Conservation (phyloP, 2,329 filamentous ascomycete species). For the Ceratocystis albifundus region DNA sequence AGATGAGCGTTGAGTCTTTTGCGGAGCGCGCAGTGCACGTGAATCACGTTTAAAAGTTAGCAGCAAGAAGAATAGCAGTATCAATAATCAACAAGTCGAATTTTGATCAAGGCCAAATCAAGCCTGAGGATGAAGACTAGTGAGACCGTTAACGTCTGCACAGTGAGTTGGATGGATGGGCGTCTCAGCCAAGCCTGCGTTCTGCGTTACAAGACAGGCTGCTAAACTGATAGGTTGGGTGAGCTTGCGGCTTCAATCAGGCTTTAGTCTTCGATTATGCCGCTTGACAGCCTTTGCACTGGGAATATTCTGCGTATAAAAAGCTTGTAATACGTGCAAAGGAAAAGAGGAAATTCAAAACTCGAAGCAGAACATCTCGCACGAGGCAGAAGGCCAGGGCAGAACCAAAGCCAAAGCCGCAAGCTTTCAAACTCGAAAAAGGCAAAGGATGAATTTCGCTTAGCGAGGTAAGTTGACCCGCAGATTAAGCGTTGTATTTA, state of each 20-base stretch:
- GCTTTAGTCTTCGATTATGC: not conserved
- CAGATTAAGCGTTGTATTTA: not conserved
- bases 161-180: not conserved
- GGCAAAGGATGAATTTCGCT: slow-evolving; percentile 5
- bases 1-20: not conserved
- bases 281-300: not conserved
- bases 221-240: not conserved
- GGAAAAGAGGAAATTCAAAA: not conserved
- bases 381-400: not conserved
- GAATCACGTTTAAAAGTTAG: not conserved
- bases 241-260: not conserved
- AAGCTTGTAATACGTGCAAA: not conserved
- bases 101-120: not conserved
- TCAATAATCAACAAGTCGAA: not conserved
- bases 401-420: not conserved
- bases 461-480: not conserved
- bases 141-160: not conserved
- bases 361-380: not conserved
- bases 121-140: slow-evolving; percentile 2
- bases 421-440: slow-evolving; percentile 5
- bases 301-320: not conserved
- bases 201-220: not conserved
- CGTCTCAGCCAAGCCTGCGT: slow-evolving; percentile 6
- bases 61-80: not conserved
- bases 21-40: not conserved